Conservation (phyloP, 441 rosid species). For the Gossypium schwendimanii region DNA sequence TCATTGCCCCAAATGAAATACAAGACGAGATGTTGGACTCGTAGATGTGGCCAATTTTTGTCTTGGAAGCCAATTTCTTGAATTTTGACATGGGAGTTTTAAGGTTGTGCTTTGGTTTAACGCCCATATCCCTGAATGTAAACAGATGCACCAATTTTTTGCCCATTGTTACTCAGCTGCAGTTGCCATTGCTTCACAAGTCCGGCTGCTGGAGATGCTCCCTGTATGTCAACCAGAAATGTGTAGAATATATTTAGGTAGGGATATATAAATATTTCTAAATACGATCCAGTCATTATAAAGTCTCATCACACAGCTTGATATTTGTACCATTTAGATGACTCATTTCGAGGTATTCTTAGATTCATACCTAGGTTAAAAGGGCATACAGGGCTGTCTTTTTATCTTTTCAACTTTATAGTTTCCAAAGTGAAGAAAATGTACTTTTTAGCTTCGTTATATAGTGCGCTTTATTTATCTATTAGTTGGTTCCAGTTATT, state of each 20-base stretch:
- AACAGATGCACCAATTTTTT: constrained; percentile 15
- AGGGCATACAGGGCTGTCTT: not conserved
- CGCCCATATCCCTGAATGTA: constrained; percentile 15
- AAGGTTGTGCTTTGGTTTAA: constrained; percentile 18
- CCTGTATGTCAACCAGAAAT: constrained; percentile 19
- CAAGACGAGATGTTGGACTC: constrained; percentile 99
- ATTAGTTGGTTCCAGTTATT: too few relatives aligned
- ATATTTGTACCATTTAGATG: constrained; percentile 31
- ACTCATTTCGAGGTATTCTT: constrained; percentile 30
- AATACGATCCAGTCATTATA: constrained; percentile 19
- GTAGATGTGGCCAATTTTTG: constrained; percentile 25
- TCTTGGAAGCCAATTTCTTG: constrained; percentile 24
- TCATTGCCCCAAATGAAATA: constrained; percentile 90
- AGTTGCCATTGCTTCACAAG: constrained; percentile 13
- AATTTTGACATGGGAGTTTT: constrained; percentile 16
- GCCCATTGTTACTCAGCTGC: constrained; percentile 21
- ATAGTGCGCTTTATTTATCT: too few relatives aligned
- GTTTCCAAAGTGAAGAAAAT: not conserved
- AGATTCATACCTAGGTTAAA: constrained; percentile 18
- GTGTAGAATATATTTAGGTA: constrained; percentile 46
- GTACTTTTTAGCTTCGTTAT: not conserved
- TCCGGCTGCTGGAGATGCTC: constrained; percentile 19
- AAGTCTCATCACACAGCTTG: constrained; percentile 21
- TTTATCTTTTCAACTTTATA: not conserved
- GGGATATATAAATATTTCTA: constrained; percentile 12